Base-by-base conservation (phyloP, 257 asterid species). In the Datura wrightii region DNA sequence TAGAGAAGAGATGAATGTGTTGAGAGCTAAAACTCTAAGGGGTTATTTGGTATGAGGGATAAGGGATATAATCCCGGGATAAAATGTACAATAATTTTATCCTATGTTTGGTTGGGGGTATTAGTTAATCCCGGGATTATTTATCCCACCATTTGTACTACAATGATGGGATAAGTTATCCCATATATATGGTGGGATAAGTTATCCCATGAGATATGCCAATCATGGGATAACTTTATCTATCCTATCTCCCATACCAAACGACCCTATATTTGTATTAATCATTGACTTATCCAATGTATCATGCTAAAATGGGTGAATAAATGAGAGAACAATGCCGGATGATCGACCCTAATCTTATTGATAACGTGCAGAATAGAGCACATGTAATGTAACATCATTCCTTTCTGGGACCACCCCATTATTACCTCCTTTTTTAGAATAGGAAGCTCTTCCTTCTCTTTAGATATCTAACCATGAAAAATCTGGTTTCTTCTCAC, bases 371-470 rank as follows among this genome's bases (percentile, higher is more conserved):
- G 81, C 24, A 34, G 24, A 48, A 48, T 48, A 74, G 59, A 11
- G 81, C 58, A 48, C 42, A 24, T 74, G 81, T 24, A 74, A 48
- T 11, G 60, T 74, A 46, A 74, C 81, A 48, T 2, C 48, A 48
- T 11, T 74, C 60, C 54, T 74, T 74, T 48, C 19, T 6, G 13
- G 42, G 60, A 3, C 44, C 59, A 74, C 6, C 42, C 60, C 60
- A 24, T 13, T 74, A 19, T 48, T 19, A 48, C 42, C 81, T 24
- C 39, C 42, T 16, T 19, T 70, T 44, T 58, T 58, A 58, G 65
- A 24, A 36, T 9, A 48, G 3, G 18, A 24, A 74, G 13, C 59
- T 24, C 60, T 74, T 74, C 81, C 60, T 74, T 48, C 81, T 48
- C 60, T 72, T 72, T 46, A 72, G 10, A 72, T 46, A 72, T 72